These are phyloP conservation scores for Novymonas esmeraldas DNA, from an alignment of 208 protist species.

Conservation along the genomic window DNA sequence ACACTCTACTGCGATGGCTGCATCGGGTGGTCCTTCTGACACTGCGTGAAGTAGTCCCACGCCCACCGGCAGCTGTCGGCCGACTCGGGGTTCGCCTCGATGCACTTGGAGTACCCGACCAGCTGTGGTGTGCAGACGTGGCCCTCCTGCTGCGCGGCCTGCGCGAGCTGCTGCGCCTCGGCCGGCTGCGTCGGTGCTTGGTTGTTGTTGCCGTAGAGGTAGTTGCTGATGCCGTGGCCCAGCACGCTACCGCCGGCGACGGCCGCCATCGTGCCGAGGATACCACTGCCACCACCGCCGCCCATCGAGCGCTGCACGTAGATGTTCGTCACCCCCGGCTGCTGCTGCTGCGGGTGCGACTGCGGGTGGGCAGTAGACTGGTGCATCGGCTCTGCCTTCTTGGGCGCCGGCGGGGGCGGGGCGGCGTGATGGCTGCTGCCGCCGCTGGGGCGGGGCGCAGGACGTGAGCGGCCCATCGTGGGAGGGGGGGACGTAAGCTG, in stretches of 20 bases:
- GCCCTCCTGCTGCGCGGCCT: conserved; percentile 60
- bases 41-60: conserved; percentile 89
- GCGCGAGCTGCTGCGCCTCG: conserved; percentile 81
- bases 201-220: conserved; percentile 72
- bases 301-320: conserved; percentile 63
- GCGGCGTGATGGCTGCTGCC: conserved; percentile 18
- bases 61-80: conserved; percentile 85
- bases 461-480: conserved; percentile 70
- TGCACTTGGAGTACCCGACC: conserved; percentile 79
- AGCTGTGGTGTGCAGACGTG: conserved; percentile 72
- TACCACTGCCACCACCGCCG: conserved; percentile 61
- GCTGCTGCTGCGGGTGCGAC: conserved; percentile 34
- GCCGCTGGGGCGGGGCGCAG: conserved; percentile 32
- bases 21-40: conserved; percentile 47
- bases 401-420: conserved; percentile 29
- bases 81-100: conserved; percentile 68
- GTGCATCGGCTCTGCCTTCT: conserved; percentile 24
- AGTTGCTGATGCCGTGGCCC: conserved; percentile 89
- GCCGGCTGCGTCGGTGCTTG: conserved; percentile 79
- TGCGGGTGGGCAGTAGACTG: conserved; percentile 24
- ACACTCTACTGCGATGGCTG: conserved; percentile 4
- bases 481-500: not conserved
- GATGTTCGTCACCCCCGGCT: conserved; percentile 73
- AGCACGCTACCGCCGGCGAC: conserved; percentile 84
- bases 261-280: conserved; percentile 83